Percentiles rank a stretch among this genome's conserved stretches.
Conservation (phyloP, 2,329 filamentous ascomycete genomes). For the Aspergillus candidus region DNA sequence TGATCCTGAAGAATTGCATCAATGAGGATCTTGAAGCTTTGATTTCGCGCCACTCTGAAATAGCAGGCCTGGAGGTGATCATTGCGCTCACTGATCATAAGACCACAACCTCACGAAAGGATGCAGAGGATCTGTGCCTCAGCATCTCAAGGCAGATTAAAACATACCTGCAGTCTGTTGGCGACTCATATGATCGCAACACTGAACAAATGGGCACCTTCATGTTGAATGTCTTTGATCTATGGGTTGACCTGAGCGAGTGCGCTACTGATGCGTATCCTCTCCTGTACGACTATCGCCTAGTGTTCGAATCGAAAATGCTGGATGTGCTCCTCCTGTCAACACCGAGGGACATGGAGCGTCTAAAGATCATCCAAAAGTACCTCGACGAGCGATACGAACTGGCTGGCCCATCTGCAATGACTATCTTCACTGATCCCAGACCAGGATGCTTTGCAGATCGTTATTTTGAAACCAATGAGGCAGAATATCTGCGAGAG, state of each 20-base stretch:
- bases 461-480: constrained; percentile 37
- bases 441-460: constrained; percentile 41
- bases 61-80: constrained; percentile 8
- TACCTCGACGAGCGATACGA: constrained; percentile 42
- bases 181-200: constrained; percentile 38
- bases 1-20: constrained; percentile 4
- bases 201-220: constrained; percentile 48
- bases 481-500: constrained; percentile 17
- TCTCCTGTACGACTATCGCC: constrained; percentile 48
- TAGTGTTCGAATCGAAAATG: constrained; percentile 45
- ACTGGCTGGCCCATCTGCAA: constrained; percentile 12
- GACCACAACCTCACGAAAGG: neutral
- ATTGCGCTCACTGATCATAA: neutral
- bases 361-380: constrained; percentile 46
- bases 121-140: constrained; percentile 20
- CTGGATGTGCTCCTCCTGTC: constrained; percentile 54
- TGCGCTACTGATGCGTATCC: constrained; percentile 39
- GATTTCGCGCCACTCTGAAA: constrained; percentile 6
- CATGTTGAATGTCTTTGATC: constrained; percentile 50
- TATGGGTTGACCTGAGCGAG: constrained; percentile 55
- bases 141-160: constrained; percentile 30
- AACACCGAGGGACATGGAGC: constrained; percentile 42
- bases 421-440: constrained; percentile 47
- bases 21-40: constrained; percentile 9
- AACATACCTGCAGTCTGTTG: constrained; percentile 30